Percentiles rank a stretch among this genome's conserved stretches.
These are phyloP conservation scores for Amniculicola lignicola DNA, from an alignment of 495 filamentous ascomycete species.

Conservation along the genomic window DNA sequence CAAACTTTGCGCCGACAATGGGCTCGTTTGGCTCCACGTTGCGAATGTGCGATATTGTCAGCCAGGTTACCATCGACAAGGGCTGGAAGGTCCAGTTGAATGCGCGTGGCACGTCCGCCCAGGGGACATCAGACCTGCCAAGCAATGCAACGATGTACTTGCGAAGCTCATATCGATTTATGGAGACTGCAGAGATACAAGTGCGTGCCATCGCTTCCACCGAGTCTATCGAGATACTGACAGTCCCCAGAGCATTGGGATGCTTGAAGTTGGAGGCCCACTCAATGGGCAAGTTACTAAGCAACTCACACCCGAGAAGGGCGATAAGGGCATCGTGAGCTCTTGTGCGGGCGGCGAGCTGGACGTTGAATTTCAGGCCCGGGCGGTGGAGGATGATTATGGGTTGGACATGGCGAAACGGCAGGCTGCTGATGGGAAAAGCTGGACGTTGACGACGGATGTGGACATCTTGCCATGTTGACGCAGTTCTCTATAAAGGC, in stretches of 20 bases:
- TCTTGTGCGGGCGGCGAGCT: slow-evolving; percentile 15
- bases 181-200: slow-evolving; percentile 9
- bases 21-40: slow-evolving; percentile 16
- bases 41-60: slow-evolving; percentile 20
- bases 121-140: slow-evolving; percentile 1
- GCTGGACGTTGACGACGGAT: background rate
- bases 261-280: slow-evolving; percentile 18
- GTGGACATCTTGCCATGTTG: background rate
- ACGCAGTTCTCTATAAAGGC: too few species aligned
- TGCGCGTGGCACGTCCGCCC: slow-evolving; percentile 10
- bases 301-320: slow-evolving; percentile 9
- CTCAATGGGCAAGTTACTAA: slow-evolving; percentile 13
- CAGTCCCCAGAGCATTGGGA: slow-evolving; percentile 13
- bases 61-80: background rate
- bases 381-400: slow-evolving; percentile 12
- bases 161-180: slow-evolving; percentile 17
- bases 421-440: background rate
- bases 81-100: slow-evolving; percentile 20
- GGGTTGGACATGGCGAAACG: background rate
- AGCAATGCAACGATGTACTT: slow-evolving; percentile 14
- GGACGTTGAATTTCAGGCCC: slow-evolving; percentile 21
- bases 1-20: slow-evolving; percentile 12
- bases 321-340: slow-evolving; percentile 11
- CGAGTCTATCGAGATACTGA: slow-evolving; percentile 9
- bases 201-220: slow-evolving; percentile 1